Evolutionary conservation across 2,329 filamentous ascomycete genomes (phyloP).

Genomic region (Botrytis cinerea): DNA sequence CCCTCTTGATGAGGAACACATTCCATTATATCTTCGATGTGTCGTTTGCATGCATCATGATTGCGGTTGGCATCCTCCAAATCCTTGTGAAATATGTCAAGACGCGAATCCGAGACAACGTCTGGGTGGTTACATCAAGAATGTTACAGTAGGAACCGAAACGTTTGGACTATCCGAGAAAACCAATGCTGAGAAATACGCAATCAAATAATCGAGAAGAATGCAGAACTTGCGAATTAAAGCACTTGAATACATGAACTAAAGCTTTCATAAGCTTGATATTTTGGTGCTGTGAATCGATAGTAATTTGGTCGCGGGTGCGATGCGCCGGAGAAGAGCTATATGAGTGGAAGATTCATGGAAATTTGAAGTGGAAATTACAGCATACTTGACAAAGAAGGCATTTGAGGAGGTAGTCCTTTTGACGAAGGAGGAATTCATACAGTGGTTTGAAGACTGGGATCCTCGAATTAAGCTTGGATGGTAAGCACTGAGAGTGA

Average conservation of each 20-base stretch:
- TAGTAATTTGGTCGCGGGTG: not conserved
- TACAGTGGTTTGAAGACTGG: not conserved
- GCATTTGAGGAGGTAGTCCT: not conserved
- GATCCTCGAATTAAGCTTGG: not conserved
- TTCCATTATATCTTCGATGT: not conserved
- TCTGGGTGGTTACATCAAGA: not conserved
- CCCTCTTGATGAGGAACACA: not conserved
- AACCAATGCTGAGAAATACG: not conserved
- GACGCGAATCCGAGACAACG: not conserved
- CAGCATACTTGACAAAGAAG: not conserved
- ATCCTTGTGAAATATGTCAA: not conserved
- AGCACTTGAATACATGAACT: not conserved
- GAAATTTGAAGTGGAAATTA: not conserved
- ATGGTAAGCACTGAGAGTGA: not conserved
- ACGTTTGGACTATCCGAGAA: not conserved
- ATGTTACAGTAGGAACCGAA: not conserved
- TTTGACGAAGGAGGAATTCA: not conserved
- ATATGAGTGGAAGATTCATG: not conserved
- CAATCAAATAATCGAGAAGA: not conserved
- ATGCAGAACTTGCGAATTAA: not conserved
- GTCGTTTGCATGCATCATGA: not conserved
- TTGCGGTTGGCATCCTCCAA: not conserved
- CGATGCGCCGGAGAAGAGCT: not conserved
- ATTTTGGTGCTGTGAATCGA: not conserved
- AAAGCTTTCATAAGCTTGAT: not conserved